Percentiles rank a stretch among this genome's conserved stretches.
These are phyloP conservation scores for Poa annua DNA, from an alignment of 176 grass and related monocot species.

Conservation along the genomic window DNA sequence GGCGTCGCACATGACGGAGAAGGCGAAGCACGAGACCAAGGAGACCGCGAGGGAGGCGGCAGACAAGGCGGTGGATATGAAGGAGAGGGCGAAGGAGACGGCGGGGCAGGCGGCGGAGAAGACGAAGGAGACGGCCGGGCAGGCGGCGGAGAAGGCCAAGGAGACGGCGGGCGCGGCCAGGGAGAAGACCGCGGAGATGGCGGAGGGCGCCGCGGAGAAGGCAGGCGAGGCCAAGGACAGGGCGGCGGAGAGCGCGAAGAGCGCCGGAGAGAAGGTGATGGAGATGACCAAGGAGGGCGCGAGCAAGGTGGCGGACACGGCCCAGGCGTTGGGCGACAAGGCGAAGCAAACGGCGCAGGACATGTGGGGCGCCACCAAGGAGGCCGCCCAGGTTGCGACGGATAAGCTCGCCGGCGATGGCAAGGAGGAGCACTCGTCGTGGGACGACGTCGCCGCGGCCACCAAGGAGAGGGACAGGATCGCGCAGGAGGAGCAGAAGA, in stretches of 20 bases:
- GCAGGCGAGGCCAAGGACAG: constrained; percentile 43
- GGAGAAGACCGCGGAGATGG: constrained; percentile 38
- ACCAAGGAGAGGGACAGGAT: constrained; percentile 44
- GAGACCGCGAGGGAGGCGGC: constrained; percentile 31
- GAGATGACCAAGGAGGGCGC: constrained; percentile 57
- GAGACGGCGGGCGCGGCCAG: constrained; percentile 33
- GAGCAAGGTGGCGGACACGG: constrained; percentile 53
- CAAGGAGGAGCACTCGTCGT: constrained; percentile 36
- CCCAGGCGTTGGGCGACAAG: constrained; percentile 53
- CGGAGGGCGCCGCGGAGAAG: constrained; percentile 31
- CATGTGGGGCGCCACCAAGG: constrained; percentile 66
- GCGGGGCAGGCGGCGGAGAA: constrained; percentile 1
- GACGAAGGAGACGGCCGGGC: constrained; percentile 34
- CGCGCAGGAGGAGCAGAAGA: constrained; percentile 37
- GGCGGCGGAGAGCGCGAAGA: constrained; percentile 35
- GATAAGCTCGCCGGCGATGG: constrained; percentile 21
- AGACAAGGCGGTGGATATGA: neutral
- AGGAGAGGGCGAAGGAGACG: constrained; percentile 36
- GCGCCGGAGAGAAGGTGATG: constrained; percentile 43
- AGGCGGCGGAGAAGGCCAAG: constrained; percentile 32
- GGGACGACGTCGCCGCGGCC: constrained; percentile 15
- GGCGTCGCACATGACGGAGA: constrained; percentile 3
- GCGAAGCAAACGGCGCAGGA: constrained; percentile 57
- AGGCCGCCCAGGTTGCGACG: constrained; percentile 42
- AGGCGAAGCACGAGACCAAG: constrained; percentile 24